Evolutionary conservation across 305 asterid species (phyloP), one percentile per base, ranked within the genome.

Genomic region (Fraxinus floribunda): DNA sequence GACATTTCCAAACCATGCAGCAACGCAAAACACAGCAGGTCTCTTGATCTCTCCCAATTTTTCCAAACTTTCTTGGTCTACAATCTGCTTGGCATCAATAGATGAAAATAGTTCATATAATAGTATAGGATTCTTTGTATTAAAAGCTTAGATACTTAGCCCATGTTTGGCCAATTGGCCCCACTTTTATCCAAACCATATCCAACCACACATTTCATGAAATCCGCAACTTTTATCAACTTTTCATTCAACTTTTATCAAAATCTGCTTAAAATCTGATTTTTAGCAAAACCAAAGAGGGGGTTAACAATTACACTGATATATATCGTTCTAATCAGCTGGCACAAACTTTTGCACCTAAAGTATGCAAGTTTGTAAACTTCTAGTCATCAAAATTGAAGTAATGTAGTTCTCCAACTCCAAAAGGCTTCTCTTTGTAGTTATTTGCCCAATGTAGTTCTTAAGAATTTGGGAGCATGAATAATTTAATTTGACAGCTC

Each of bases 1-100:
- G 62, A 94, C 97, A 76, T 85, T 89, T 80, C 98, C 97, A 41
- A 96, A 96, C 97, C 91, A 92, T 11, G 95, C 98, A 74, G 99
- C 99, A 74, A 96, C 77, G 75, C 99, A 96, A 55, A 93, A 87
- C 46, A 94, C 97, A 41, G 90, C 98, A 35, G 93, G 90, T 10
- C 87, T 83, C 81, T 81, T 89, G 32, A 96, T 91, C 87, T 89
- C 94, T 86, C 91, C 88, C 79, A 88, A 39, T 1, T 80, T 57
- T 81, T 89, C 92, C 90, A 94, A 79, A 81, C 85, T 90, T 84
- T 91, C 94, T 84, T 94, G 98, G 81, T 91, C 97, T 73, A 96
- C 97, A 79, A 94, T 93, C 99, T 96, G 95, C 83, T 70, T 81
- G 73, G 35, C 46, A 82, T 60, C 30, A 85, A 60, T 16, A 79